These are phyloP conservation scores for Thermochaetoides thermophila DNA, from an alignment of 495 filamentous ascomycete species.

Conservation along the genomic window DNA sequence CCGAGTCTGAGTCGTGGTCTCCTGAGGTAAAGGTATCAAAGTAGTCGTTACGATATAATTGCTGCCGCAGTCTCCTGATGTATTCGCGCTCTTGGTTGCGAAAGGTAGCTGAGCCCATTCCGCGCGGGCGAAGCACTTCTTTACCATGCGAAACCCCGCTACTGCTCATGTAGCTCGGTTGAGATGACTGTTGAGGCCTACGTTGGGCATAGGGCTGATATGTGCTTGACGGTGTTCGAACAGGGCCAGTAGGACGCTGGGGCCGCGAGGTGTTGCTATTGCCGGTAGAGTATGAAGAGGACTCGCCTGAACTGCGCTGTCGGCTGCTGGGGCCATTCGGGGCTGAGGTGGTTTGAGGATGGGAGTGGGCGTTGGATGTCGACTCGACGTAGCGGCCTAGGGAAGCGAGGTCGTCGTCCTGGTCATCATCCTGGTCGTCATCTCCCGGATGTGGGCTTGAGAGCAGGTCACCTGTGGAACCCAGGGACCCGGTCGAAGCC, in stretches of 20 bases:
- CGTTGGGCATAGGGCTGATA: constrained; percentile 32
- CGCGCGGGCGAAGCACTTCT: constrained; percentile 71
- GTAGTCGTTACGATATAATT: constrained; percentile 56
- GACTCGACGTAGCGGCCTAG: constrained; percentile 26
- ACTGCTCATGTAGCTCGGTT: constrained; percentile 14
- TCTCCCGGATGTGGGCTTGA: constrained; percentile 32
- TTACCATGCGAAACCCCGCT: constrained; percentile 37
- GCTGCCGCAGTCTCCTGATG: constrained; percentile 32
- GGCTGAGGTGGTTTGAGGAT: constrained; percentile 14
- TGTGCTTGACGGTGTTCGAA: constrained; percentile 33
- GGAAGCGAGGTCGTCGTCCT: constrained; percentile 30
- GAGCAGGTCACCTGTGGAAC: too few species aligned
- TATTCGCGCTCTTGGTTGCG: constrained; percentile 35
- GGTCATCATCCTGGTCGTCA: constrained; percentile 32
- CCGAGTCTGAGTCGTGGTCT: constrained; percentile 72
- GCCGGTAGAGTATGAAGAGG: constrained; percentile 14
- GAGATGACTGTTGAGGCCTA: too few species aligned
- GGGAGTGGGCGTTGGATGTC: constrained; percentile 18
- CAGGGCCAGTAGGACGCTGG: constrained; percentile 22
- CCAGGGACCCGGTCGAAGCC: constrained; percentile 44
- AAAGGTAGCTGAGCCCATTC: constrained; percentile 52
- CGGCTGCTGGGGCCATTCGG: constrained; percentile 20
- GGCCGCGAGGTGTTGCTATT: constrained; percentile 12
- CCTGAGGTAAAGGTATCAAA: constrained; percentile 56
- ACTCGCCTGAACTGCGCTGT: constrained; percentile 15